These are phyloP conservation scores for Calonectria fujianensis DNA, from an alignment of 2,329 filamentous ascomycete genomes.

Conservation along the genomic window DNA sequence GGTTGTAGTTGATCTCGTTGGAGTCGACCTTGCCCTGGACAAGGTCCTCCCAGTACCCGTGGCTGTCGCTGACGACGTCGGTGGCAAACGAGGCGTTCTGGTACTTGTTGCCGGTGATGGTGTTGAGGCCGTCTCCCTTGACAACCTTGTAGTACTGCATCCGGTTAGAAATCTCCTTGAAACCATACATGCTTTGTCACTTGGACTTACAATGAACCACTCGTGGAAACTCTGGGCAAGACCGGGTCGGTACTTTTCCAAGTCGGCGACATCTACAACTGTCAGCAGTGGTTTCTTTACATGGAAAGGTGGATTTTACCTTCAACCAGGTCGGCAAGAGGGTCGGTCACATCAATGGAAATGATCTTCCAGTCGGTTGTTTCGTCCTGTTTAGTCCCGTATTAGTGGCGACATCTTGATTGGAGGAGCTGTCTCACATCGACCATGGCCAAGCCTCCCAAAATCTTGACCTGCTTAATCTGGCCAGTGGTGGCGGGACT, in stretches of 20 bases:
- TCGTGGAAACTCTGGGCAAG: conserved; percentile 59
- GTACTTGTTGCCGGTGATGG: conserved; percentile 61
- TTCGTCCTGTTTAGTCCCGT: conserved; percentile 49
- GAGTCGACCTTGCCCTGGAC: conserved; percentile 61
- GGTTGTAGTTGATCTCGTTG: conserved; percentile 64
- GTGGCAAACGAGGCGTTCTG: conserved; percentile 59
- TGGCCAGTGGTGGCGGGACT: conserved; percentile 60
- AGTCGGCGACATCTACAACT: conserved; percentile 57
- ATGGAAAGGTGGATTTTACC: conserved; percentile 49
- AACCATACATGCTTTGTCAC: rapidly evolving
- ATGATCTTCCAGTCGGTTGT: conserved; percentile 65
- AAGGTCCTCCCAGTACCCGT: conserved; percentile 63
- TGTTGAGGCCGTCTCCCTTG: conserved; percentile 59
- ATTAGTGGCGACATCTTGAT: not conserved
- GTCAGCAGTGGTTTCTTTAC: conserved; percentile 34
- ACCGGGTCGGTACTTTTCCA: conserved; percentile 63
- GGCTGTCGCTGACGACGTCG: conserved; percentile 60
- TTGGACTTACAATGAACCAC: conserved; percentile 61
- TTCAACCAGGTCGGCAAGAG: conserved; percentile 59
- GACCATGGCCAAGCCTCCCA: conserved; percentile 63
- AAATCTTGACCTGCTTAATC: conserved; percentile 65
- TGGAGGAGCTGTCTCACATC: conserved; percentile 53
- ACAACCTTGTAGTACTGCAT: conserved; percentile 64
- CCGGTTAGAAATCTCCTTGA: not conserved
- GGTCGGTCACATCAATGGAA: conserved; percentile 62